Percentiles rank a stretch among this genome's conserved stretches.
phyloP scores from a whole-genome alignment of 331 rosid species.

The Erythrophleum ivorense region DNA sequence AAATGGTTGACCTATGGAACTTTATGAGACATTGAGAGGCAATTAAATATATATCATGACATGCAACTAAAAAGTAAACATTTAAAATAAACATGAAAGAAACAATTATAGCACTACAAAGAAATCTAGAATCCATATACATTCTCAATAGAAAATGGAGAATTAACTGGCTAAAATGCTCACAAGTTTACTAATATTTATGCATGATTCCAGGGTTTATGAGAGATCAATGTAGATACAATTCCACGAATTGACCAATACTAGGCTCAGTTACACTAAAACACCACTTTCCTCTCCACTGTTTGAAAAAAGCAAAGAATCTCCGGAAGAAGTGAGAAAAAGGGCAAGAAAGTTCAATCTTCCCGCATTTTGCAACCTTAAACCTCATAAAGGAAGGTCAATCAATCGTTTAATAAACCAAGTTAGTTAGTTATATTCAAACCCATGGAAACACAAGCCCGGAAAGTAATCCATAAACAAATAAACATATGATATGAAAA shows the following conservation, averaged over 20 bases:
- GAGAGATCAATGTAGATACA: conserved; percentile 17
- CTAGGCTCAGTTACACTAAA: not conserved
- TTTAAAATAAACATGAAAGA: not conserved
- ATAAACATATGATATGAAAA: conserved; percentile 23
- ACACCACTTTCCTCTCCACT: conserved; percentile 1
- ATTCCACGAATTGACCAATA: conserved; percentile 1
- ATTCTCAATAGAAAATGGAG: not conserved
- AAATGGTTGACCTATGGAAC: not conserved
- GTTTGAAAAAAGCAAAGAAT: not conserved
- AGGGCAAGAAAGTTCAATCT: conserved; percentile 36
- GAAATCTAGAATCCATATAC: not conserved
- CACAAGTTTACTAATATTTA: not conserved
- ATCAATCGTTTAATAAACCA: conserved; percentile 26
- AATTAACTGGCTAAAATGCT: not conserved
- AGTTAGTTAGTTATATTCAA: conserved; percentile 19
- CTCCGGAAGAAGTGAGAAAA: conserved; percentile 34
- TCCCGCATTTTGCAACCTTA: conserved; percentile 29
- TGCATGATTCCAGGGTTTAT: conserved; percentile 11
- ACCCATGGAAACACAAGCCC: conserved; percentile 36
- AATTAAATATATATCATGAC: not conserved
- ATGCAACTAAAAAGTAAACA: not conserved
- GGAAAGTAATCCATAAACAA: conserved; percentile 31
- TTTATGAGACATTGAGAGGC: not conserved
- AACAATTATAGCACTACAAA: not conserved
- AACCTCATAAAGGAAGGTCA: conserved; percentile 44